These are phyloP conservation scores for Spinacia oleracea DNA, from an alignment of 179 eudicot species.

Conservation along the genomic window DNA sequence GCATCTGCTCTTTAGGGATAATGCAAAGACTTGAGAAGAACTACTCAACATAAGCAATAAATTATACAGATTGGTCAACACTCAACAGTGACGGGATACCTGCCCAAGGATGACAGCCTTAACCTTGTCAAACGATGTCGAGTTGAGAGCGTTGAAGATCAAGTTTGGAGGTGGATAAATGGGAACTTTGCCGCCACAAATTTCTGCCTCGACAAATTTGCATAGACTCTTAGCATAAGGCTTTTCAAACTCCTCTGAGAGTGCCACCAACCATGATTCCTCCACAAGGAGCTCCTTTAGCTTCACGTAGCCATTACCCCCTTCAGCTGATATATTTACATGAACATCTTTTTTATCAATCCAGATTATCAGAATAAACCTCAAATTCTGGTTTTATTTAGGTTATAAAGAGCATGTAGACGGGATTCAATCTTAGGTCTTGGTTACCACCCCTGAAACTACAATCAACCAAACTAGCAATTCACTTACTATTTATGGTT, in stretches of 20 bases:
- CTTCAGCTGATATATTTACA: constrained; percentile 32
- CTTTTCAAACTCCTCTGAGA: constrained; percentile 72
- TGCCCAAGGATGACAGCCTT: constrained; percentile 94
- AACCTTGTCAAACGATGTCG: constrained; percentile 80
- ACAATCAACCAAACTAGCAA: too few relatives aligned
- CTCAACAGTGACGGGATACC: constrained; percentile 35
- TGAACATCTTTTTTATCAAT: constrained; percentile 4
- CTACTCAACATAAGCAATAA: not conserved
- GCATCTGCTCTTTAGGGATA: not conserved
- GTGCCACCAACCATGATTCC: constrained; percentile 68
- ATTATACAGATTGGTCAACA: not conserved
- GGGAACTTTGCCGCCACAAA: constrained; percentile 47
- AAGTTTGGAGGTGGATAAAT: constrained; percentile 78
- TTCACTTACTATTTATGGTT: not conserved
- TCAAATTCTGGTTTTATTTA: not conserved
- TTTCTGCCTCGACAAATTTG: constrained; percentile 65
- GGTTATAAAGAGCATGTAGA: not conserved
- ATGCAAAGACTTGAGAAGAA: not conserved
- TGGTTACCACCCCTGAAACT: too few relatives aligned
- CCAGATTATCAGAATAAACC: constrained; percentile 1
- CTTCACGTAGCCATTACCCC: constrained; percentile 45
- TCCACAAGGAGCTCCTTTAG: constrained; percentile 82
- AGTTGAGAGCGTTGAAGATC: constrained; percentile 88
- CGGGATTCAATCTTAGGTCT: too few relatives aligned
- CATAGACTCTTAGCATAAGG: constrained; percentile 66